These are phyloP conservation scores for Fusarium sp. DNA, from an alignment of 2,329 filamentous ascomycete genomes.

Conservation along the genomic window DNA sequence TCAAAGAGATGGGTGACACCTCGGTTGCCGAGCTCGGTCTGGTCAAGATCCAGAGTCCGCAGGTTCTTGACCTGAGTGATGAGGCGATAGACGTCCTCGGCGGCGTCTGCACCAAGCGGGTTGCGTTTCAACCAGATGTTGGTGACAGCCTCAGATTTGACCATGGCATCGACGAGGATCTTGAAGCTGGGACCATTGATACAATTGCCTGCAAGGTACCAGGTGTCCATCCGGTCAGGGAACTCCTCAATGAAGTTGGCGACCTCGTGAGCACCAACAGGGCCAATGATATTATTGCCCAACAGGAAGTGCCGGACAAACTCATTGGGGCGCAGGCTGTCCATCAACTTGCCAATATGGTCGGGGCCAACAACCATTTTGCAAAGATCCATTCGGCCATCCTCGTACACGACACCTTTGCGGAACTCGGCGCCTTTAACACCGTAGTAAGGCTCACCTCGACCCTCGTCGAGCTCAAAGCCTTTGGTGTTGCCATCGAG, in stretches of 20 bases:
- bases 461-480: conserved; percentile 46
- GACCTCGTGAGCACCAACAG: conserved; percentile 56
- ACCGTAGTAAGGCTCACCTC: conserved; percentile 50
- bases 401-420: conserved; percentile 57
- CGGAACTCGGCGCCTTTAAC: conserved; percentile 49
- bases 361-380: conserved; percentile 63
- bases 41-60: conserved; percentile 61
- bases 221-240: conserved; percentile 60
- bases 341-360: conserved; percentile 59
- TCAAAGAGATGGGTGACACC: conserved; percentile 56
- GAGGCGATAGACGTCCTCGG: conserved; percentile 53
- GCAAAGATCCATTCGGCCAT: conserved; percentile 62
- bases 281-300: conserved; percentile 63
- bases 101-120: conserved; percentile 54
- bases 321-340: conserved; percentile 55
- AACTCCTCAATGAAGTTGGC: conserved; percentile 55
- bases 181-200: conserved; percentile 55
- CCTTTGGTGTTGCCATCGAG: conserved; percentile 39
- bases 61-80: conserved; percentile 54
- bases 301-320: conserved; percentile 61
- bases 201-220: conserved; percentile 64
- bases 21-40: conserved; percentile 58
- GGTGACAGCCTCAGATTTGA: conserved; percentile 53
- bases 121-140: conserved; percentile 64
- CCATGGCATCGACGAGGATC: conserved; percentile 55